Conservation (phyloP, 148 eudicot genomes). For the Selenicereus undatus region DNA sequence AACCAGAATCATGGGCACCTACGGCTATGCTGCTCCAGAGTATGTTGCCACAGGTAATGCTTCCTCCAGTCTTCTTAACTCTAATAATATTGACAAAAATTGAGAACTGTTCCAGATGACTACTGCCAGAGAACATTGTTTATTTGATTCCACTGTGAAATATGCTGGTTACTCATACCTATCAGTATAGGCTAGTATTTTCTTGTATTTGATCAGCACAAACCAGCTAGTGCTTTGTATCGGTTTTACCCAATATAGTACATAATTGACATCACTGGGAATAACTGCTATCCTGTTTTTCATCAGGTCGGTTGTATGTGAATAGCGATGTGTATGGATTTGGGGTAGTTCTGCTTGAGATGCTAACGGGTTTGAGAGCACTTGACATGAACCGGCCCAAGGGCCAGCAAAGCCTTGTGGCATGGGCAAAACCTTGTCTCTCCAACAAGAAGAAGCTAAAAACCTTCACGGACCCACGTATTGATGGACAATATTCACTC, state of each 20-base stretch:
- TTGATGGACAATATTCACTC: slow-evolving; percentile 61
- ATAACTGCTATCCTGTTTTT: background rate
- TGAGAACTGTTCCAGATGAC: too few relatives aligned
- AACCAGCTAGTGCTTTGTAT: too few relatives aligned
- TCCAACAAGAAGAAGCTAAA: slow-evolving; percentile 42
- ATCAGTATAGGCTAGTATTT: too few relatives aligned
- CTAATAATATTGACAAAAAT: background rate
- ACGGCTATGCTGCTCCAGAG: slow-evolving; percentile 68
- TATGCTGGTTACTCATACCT: too few relatives aligned
- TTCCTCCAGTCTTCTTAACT: background rate
- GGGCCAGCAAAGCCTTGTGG: slow-evolving; percentile 46
- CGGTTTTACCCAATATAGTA: too few relatives aligned
- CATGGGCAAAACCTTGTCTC: slow-evolving; percentile 51
- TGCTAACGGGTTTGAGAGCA: slow-evolving; percentile 63
- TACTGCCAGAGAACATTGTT: too few relatives aligned
- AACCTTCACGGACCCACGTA: slow-evolving; percentile 50
- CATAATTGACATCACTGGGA: too few relatives aligned
- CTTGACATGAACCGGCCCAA: slow-evolving; percentile 50
- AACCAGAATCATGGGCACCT: slow-evolving; percentile 59
- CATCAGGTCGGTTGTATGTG: slow-evolving; percentile 58
- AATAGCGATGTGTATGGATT: slow-evolving; percentile 85
- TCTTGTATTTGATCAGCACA: too few relatives aligned
- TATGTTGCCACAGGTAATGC: slow-evolving; percentile 57
- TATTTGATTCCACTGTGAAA: too few relatives aligned
- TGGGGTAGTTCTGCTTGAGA: slow-evolving; percentile 72